phyloP scores from a whole-genome alignment of 108 stramenopile species.

The Asterionellopsis glacialis region DNA sequence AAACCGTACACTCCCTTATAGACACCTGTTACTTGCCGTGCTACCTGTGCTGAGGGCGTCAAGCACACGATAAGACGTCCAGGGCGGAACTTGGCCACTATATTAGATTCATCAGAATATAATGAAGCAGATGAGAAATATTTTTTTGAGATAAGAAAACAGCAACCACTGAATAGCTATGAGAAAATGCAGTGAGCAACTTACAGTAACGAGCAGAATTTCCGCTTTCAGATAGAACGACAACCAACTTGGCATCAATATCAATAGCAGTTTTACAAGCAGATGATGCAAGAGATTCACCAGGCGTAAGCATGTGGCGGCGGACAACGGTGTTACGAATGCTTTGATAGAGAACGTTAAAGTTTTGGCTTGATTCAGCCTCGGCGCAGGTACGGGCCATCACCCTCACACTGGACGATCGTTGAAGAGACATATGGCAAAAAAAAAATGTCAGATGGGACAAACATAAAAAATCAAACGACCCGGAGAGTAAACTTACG shows the following conservation, averaged over 20 bases:
- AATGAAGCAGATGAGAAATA: too few species aligned
- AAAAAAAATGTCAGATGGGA: neutral
- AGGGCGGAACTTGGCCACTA: conserved; percentile 97
- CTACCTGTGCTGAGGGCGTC: conserved; percentile 70
- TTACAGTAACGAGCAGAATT: conserved; percentile 74
- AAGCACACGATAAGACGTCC: conserved; percentile 85
- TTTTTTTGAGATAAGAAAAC: too few species aligned
- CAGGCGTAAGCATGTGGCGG: conserved; percentile 47
- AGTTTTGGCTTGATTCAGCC: conserved; percentile 81
- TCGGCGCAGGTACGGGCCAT: conserved; percentile 94
- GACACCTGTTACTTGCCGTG: conserved; percentile 80
- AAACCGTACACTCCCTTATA: conserved; percentile 64
- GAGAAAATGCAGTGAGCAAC: too few species aligned
- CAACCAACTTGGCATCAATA: conserved; percentile 84
- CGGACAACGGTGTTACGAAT: conserved; percentile 77
- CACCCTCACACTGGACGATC: conserved; percentile 46
- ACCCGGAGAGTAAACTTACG: neutral
- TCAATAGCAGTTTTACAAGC: conserved; percentile 97
- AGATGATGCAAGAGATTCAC: conserved; percentile 92
- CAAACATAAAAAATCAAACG: neutral
- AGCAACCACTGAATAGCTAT: too few species aligned
- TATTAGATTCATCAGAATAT: too few species aligned
- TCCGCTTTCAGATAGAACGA: conserved; percentile 94
- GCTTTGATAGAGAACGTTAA: conserved; percentile 60
- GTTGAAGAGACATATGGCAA: too few species aligned